Evolutionary conservation across 148 eudicot species (phyloP).

Genomic region (Polygonum aviculare): DNA sequence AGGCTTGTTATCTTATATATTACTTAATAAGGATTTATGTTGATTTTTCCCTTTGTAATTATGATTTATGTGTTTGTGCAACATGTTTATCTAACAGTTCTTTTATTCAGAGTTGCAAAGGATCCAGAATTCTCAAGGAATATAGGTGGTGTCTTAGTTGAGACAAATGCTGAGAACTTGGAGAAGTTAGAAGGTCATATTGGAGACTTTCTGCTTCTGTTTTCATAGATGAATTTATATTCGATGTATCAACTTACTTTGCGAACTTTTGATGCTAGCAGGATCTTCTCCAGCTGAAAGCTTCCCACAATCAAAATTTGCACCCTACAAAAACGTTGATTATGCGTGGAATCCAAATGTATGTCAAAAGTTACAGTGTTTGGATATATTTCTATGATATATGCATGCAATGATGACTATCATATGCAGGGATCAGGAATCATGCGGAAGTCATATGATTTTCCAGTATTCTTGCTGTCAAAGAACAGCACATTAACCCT

Average conservation of each 20-base stretch:
- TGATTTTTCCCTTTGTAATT: neutral
- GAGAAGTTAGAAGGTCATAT: constrained; percentile 43
- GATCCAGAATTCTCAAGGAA: constrained; percentile 54
- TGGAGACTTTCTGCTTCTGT: constrained; percentile 1
- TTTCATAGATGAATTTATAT: neutral
- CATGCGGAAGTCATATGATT: constrained; percentile 67
- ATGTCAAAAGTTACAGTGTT: constrained; percentile 26
- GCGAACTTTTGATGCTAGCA: constrained; percentile 23
- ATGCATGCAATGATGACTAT: neutral
- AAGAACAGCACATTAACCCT: constrained; percentile 39
- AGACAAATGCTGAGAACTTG: constrained; percentile 31
- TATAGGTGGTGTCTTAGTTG: constrained; percentile 76
- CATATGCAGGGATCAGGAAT: constrained; percentile 81
- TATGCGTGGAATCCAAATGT: constrained; percentile 92
- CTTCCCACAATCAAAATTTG: constrained; percentile 81
- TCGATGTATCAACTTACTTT: neutral
- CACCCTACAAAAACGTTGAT: constrained; percentile 52
- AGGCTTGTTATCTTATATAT: neutral
- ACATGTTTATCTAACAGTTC: neutral
- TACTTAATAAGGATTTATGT: neutral
- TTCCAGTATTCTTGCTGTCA: constrained; percentile 76
- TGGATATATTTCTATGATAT: neutral
- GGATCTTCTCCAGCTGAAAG: constrained; percentile 87
- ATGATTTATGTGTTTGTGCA: neutral
- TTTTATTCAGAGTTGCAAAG: constrained; percentile 42